Base-by-base conservation (phyloP, 768 basidiomycete species). In the Lentinus brumalis region DNA sequence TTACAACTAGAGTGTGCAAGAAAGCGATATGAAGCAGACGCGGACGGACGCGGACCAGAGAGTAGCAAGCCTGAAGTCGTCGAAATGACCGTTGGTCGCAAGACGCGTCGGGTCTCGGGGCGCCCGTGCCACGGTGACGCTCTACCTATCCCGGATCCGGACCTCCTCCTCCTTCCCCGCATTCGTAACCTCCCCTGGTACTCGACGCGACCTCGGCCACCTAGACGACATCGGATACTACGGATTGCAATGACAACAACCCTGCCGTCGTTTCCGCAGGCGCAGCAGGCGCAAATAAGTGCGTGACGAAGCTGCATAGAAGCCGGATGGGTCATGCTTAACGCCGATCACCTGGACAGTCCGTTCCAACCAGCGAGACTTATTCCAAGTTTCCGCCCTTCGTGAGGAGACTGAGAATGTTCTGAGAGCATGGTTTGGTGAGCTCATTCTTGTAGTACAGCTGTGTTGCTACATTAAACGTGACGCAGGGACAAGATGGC, bases 221-320 rank as follows among this genome's bases (percentile, higher is more conserved):
- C 14, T 26, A 7, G 2, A 26, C 21, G 21, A 64, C 67, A 66
- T 50, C 66, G 57, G 66, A 26, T 51, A 40, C 51, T 12, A 31
- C 42, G 42, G 45, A 30, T 26, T n/a, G 57, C 44, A 46, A 65
- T 68, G 72, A 65, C 71, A 26, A 44, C 62, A 31, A 50, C 61
- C 39, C 57, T 72, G 57, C 79, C 79, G 15, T 76, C 81, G 5
- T 91, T 94, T 70, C 92, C 92, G 60, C 75, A 66, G 3, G 91
- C 93, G 51, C 88, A 87, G 67, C 93, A 94, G 67, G 91, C 92
- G 40, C 92, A 94, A 75, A 94, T 92, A 62, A 89, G 92, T 94
- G 64, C 53, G 91, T 79, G n/a, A 18, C 11, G n/a, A 1, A 29
- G 14, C 3, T 8, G 4, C 31, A 8, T 30, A 2, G 14, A 15